Evolutionary conservation across 2,329 filamentous ascomycete genomes (phyloP), one percentile per base, ranked within the genome.

Genomic region (Paecilomyces sp.): DNA sequence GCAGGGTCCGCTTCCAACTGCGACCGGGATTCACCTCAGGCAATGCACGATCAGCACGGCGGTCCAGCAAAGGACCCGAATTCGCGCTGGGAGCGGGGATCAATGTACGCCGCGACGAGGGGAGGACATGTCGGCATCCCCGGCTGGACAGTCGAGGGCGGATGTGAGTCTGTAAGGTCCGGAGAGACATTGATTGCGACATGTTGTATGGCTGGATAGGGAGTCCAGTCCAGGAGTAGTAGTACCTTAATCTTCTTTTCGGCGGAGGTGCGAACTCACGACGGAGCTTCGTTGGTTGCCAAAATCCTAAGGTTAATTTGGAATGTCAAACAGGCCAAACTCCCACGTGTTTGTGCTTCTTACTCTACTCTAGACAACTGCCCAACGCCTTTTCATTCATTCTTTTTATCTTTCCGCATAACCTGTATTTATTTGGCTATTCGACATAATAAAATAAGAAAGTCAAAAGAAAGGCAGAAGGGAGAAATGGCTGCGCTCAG

Each of bases 1-100:
- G 93, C 34, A 96, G 76, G 0, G 91, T 91, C 67, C 84, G 84
- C 58, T 82, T 72, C 89, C 89, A 92, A 66, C 82, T 81, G 71
- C 85, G 84, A 55, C 70, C 66, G n/a, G 65, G 64, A 13, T 72
- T 66, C 50, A 82, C 68, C 31, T 75, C 67, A 15, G 82, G 82
- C 1, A 84, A 76, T 54, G 76, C 82, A 64, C 82, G 79, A 70
- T 84, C 81, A 63, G 79, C 71, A 59, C 81, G 79, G 55, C 82
- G 80, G 59, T 77, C 75, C 68, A 83, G 76, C 33, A 84, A 71
- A 41, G 82, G 82, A 1, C 81, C 81, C 6, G 79, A 77, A 65
- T 78, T 77, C 24, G 78, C 74, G 58, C 74, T 75, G 24, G 82
- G 82, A 1, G 82, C 78, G 52, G 80, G 77, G 62, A 82, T 78